These are phyloP conservation scores for Podaxis sp. DNA, from an alignment of 768 basidiomycete genomes.

Conservation along the genomic window DNA sequence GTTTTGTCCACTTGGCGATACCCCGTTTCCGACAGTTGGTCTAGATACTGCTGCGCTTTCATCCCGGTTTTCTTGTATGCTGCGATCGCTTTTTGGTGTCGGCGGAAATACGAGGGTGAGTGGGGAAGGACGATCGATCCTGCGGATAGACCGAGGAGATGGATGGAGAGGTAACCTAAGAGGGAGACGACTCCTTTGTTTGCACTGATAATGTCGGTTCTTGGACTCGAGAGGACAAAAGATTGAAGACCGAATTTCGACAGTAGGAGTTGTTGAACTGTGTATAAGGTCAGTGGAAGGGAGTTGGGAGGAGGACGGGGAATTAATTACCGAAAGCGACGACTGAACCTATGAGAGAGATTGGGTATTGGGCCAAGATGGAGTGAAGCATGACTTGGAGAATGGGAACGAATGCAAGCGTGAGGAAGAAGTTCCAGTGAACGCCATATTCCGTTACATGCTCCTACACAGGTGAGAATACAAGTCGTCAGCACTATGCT, in stretches of 20 bases:
- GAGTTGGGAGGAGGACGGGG: neutral
- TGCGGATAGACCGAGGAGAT: conserved; percentile 79
- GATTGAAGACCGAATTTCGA: conserved; percentile 52
- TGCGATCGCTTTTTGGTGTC: conserved; percentile 41
- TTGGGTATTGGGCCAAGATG: conserved; percentile 50
- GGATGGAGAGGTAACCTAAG: conserved; percentile 87
- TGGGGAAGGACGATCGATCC: conserved; percentile 84
- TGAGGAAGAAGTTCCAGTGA: conserved; percentile 99
- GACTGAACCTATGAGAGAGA: conserved; percentile 60
- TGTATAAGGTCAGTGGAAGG: no score
- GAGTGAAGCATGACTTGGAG: conserved; percentile 72
- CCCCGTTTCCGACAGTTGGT: conserved; percentile 18
- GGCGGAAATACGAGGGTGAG: conserved; percentile 69
- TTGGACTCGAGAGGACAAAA: conserved; percentile 75
- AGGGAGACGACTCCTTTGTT: conserved; percentile 95
- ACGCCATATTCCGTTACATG: conserved; percentile 95
- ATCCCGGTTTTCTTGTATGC: conserved; percentile 13
- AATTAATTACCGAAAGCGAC: conserved; percentile 55
- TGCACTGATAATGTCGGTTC: conserved; percentile 61
- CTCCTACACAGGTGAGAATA: conserved; percentile 49
- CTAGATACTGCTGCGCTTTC: conserved; percentile 20
- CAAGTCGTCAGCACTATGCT: neutral
- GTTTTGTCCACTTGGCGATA: conserved; percentile 72
- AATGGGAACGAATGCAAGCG: conserved; percentile 77
- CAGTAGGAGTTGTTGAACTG: conserved; percentile 74